Conservation (phyloP, 2,329 filamentous ascomycete species). For the Penicillium thymicola region DNA sequence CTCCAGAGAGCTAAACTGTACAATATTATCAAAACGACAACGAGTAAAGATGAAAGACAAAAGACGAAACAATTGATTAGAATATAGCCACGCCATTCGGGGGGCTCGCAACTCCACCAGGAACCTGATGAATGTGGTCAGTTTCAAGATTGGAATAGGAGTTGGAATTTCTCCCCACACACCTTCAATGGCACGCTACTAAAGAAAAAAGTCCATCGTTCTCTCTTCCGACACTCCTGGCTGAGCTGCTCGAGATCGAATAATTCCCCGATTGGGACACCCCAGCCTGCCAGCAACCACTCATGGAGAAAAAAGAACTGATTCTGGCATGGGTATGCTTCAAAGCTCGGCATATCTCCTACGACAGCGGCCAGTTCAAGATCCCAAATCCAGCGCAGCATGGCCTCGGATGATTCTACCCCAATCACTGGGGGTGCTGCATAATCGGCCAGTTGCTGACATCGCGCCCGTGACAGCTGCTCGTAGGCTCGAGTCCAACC, state of each 20-base stretch:
- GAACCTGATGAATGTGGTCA: slow-evolving; percentile 30
- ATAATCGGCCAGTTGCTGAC: slow-evolving; percentile 34
- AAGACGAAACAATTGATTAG: slow-evolving; percentile 15
- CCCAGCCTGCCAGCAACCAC: slow-evolving; percentile 47
- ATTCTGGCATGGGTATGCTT: slow-evolving; percentile 44
- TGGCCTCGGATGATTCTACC: slow-evolving; percentile 48
- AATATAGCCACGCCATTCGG: slow-evolving; percentile 47
- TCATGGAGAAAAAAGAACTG: slow-evolving; percentile 26
- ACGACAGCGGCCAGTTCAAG: slow-evolving; percentile 55
- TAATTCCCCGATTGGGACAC: slow-evolving; percentile 47
- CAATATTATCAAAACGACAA: not conserved
- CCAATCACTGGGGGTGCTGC: slow-evolving; percentile 40
- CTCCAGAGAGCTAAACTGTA: not conserved
- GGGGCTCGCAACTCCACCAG: slow-evolving; percentile 47
- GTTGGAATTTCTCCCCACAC: not conserved
- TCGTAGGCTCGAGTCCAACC: slow-evolving; percentile 51
- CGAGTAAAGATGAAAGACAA: not conserved
- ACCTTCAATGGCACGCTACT: slow-evolving; percentile 49
- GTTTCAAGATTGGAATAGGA: not conserved
- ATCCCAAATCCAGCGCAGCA: slow-evolving; percentile 58
- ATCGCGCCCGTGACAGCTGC: slow-evolving; percentile 36
- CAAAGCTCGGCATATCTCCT: slow-evolving; percentile 55
- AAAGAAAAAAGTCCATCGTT: slow-evolving; percentile 49
- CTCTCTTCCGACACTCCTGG: slow-evolving; percentile 35
- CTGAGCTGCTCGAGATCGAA: slow-evolving; percentile 45